Base-by-base conservation (phyloP, 2,329 filamentous ascomycete genomes). In the Torrubiellomyces zombiae region DNA sequence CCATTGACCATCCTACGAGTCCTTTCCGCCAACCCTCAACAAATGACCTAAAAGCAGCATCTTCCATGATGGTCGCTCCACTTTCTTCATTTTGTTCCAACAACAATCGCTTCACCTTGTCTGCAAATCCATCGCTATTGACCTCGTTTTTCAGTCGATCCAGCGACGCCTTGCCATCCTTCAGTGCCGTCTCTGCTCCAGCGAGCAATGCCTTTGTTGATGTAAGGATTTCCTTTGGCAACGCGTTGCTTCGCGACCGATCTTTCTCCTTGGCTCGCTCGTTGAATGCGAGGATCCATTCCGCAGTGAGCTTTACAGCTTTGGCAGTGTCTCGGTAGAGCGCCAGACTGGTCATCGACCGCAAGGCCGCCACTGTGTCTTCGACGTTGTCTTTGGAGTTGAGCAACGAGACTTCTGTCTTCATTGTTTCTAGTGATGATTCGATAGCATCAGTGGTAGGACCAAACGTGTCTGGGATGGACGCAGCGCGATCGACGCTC, bases 221-320 rank as follows among this genome's bases (percentile, higher is more conserved):
- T 1, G 42, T 15, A 8, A 48, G 32, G 1, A 50, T 38, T 2
- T 55, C 53, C 20, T 54, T 55, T 2, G 48, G 44, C 7, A 56
- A 34, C 8, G 40, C 44, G 23, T 43, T 53, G 31, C 46, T 48
- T 2, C 51, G 51, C 1, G 50, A 55, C 5, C 48, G 39, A 23
- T 55, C 52, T 4, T 48, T 42, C 21, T 52, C 50, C 30, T 49
- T 55, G 27, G 53, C 47, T 5, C 43, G 44, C n/a, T 54, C 49
- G 22, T 50, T 49, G 23, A 48, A 48, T 2, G 32, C 23, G 3
- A 48, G 27, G 3, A 56, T 39, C 45, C 55, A 54, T 15, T 44
- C 39, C 3, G 40, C 34, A 0, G 44, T 32, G 5, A 43, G 34
- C 20, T 41, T 43, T 9, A 44, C 38, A 4, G 53, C 55, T 3